phyloP scores from a whole-genome alignment of 2,329 filamentous ascomycete genomes.

The Trichoderma cornu-damae region DNA sequence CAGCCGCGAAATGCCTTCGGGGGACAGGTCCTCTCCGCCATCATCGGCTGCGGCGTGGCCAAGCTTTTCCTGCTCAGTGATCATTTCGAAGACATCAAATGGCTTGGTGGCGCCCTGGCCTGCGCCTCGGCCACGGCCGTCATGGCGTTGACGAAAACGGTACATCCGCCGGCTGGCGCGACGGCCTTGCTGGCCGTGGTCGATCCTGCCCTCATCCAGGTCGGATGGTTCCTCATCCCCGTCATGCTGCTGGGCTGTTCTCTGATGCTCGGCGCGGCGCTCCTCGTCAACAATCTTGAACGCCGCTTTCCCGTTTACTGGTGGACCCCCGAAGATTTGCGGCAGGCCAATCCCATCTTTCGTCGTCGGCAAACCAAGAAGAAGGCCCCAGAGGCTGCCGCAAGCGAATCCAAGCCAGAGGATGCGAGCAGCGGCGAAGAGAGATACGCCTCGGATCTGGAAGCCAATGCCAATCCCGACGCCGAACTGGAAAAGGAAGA shows the following conservation, averaged over 20 bases:
- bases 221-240: conserved; percentile 67
- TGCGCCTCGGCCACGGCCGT: conserved; percentile 58
- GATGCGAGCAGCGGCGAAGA: neutral
- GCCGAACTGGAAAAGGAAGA: conserved; percentile 19
- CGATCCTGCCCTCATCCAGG: conserved; percentile 44
- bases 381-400: neutral
- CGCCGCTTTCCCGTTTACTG: conserved; percentile 64
- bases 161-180: conserved; percentile 70
- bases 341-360: conserved; percentile 13
- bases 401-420: conserved; percentile 16
- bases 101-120: conserved; percentile 60
- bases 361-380: conserved; percentile 12
- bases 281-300: conserved; percentile 65
- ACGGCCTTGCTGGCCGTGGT: conserved; percentile 65
- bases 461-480: conserved; percentile 18
- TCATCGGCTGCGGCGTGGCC: conserved; percentile 56
- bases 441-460: conserved; percentile 15
- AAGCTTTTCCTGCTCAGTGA: conserved; percentile 58
- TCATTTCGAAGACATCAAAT: conserved; percentile 49
- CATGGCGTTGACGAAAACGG: conserved; percentile 67
- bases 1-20: conserved; percentile 66
- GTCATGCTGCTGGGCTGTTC: conserved; percentile 55
- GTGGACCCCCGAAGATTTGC: conserved; percentile 51
- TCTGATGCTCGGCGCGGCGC: conserved; percentile 58
- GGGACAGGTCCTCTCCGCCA: conserved; percentile 59